Base-by-base conservation (phyloP, 2,329 filamentous ascomycete species). In the Ilyonectria sp. region DNA sequence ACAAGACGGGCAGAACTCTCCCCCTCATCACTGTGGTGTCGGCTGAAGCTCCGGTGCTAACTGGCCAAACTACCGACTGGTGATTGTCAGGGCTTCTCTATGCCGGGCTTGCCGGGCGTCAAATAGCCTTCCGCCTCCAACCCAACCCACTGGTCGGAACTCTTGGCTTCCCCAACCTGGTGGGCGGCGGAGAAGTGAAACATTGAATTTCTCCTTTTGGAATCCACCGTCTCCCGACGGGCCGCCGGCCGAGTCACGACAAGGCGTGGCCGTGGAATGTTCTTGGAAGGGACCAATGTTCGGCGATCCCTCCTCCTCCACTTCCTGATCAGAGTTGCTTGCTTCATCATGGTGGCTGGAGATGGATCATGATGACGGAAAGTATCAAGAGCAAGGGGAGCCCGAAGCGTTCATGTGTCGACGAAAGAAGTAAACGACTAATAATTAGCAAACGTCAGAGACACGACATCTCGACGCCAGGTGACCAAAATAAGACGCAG, bases 161-260 rank as follows among this genome's bases (percentile, higher is more conserved):
- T 23, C 17, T 47, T 47, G 40, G 43, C 29, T 47, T 31, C n/a
- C 52, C 52, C 31, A 21, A 26, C 55, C 31, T 29, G 10, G 43
- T 19, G 43, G 60, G 21, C 11, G 33, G 49, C 13, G 46, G 52
- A 43, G 40, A 55, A 21, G 33, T 50, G 43, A 56, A 56, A 56
- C 52, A 40, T 15, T 43, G 31, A 31, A 49, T 52, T 13, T 46
- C 7, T n/a, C 46, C n/a, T 47, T 44, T 26, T 58, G 23, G 35
- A 33, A 43, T 31, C 46, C 33, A 31, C 15, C 23, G 26, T 47
- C 35, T 56, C 43, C 60, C 44, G 60, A 43, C 60, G 60, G 60
- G 21, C 53, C 60, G 60, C 53, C 9, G 52, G 44, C 60, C 60
- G 60, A 63, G 53, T 63, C 53, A 57, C 60, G 33, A 62, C 33